Percentiles rank a stretch among this genome's conserved stretches.
phyloP scores from a whole-genome alignment of 257 asterid species.

The Cruciata laevipes region DNA sequence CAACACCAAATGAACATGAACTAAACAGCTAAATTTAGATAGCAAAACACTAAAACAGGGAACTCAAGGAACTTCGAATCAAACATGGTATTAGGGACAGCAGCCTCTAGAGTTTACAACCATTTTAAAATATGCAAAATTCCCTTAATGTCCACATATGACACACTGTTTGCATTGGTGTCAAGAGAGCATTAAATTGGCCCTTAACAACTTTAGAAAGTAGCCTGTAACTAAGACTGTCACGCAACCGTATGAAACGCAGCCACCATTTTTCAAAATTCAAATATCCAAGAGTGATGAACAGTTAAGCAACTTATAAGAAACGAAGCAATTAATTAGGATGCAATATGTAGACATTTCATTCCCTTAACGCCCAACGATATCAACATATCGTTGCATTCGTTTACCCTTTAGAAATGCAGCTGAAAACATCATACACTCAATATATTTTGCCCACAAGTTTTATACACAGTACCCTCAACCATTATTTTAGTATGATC shows the following conservation, averaged over 20 bases:
- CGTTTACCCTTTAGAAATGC: conserved; percentile 18
- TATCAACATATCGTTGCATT: conserved; percentile 14
- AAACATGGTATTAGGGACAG: neutral
- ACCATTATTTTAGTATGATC: too few relatives aligned
- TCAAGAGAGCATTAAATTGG: neutral
- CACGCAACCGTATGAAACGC: neutral
- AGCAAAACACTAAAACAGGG: too few relatives aligned
- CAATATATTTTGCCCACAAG: too few relatives aligned
- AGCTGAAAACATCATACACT: conserved; percentile 7
- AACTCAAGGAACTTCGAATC: neutral
- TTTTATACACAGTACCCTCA: too few relatives aligned
- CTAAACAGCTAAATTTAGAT: too few relatives aligned
- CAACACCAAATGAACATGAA: neutral
- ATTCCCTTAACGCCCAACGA: conserved; percentile 35
- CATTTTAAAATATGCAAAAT: neutral
- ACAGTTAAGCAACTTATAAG: neutral
- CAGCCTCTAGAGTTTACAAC: too few relatives aligned
- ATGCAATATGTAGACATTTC: conserved; percentile 10
- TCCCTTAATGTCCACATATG: neutral
- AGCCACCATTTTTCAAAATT: neutral
- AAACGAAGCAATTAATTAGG: too few relatives aligned
- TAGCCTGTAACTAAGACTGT: neutral
- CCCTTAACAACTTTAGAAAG: neutral
- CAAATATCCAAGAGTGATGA: neutral
- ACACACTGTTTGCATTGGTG: neutral